Base-by-base conservation (phyloP, 2,329 filamentous ascomycete species). In the Aspergillus fumigatus region DNA sequence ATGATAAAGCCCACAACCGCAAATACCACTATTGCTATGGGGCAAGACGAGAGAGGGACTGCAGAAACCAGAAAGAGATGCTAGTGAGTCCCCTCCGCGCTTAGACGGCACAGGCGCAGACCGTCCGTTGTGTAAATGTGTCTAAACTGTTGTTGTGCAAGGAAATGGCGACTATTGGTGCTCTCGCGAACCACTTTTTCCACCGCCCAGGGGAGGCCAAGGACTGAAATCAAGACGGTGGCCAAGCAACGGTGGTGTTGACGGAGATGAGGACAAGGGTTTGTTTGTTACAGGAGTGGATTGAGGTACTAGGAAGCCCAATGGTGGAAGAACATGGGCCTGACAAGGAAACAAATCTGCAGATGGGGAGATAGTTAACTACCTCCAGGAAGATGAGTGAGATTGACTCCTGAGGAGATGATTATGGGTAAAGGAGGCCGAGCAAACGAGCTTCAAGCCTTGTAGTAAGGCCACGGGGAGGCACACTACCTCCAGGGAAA, bases 321-420 rank as follows among this genome's bases (percentile, higher is more conserved):
- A 27, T 40, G 21, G 47, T 49, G 54, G 52, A 56, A 52, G 26
- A 50, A 51, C 27, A 38, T 38, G 32, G 32, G 32, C 14, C 32
- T 38, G 32, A 38, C 32, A 5, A 38, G 14, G 32, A 17, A 17
- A 38, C 14, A 38, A 17, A 38, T 38, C n/a, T 17, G n/a, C 21
- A 8, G 43, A 19, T 8, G 38, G 48, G 51, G 54, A 52, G 54
- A 32, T 19, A n/a, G n/a, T n/a, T n/a, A n/a, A n/a, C n/a, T n/a
- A 26, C 25, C 25, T 26, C 25, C 25, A 43, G 19, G 26, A 40
- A 25, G 32, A 38, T 38, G 32, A 38, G 32, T 38, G 17, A 38
- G 32, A 17, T 32, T 32, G 1, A 14, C 29, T 32, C 29, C 29
- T 32, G 29, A 32, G 10, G 29, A 32, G 29, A 32, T 38, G 17